Base-by-base conservation (phyloP, 2,329 filamentous ascomycete species). In the Penicillium sp. region DNA sequence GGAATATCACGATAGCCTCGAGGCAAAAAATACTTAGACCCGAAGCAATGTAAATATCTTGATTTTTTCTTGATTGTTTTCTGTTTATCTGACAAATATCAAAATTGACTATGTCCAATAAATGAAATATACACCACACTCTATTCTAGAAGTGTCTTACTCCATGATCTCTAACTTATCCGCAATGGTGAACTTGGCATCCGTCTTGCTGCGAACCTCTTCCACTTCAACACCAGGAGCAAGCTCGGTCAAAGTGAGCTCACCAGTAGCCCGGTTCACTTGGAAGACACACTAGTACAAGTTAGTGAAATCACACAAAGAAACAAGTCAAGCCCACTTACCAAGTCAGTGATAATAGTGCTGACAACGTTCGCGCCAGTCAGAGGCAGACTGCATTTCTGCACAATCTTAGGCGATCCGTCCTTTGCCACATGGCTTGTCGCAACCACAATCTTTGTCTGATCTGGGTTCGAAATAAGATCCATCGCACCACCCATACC, bases 401-500 rank as follows among this genome's bases (percentile, higher is more conserved):
- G 78, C 15, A 89, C 81, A 61, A 89, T 81, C 79, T 89, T 89
- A 56, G 83, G 79, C 1, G 80, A 80, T 15, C 87, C 87, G 62
- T 88, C 84, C 75, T 87, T 89, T 61, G 86, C 86, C 0, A 85
- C 82, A 66, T 89, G 87, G 67, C 88, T 86, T 2, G 86, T 89
- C 0, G 86, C 83, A 3, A 89, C 85, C 4, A 89, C 85, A 62
- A 89, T 87, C 79, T 88, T 89, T 61, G 87, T 89, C 65, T 81
- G 79, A 62, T 87, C 84, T 0, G 87, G 87, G 73, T 89, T 89
- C 35, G 84, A 86, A 11, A 89, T 85, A 7, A 89, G 75, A 69
- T 89, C 87, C 87, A 89, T 89, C 18, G 87, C 87, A 26, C 87
- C 87, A 57, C 90, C 90, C 86, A 95, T 94, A 18, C 90, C 90